Percentiles rank a stretch among this genome's conserved stretches.
These are phyloP conservation scores for Terfezia claveryi DNA, from an alignment of 495 filamentous ascomycete species.

Conservation along the genomic window DNA sequence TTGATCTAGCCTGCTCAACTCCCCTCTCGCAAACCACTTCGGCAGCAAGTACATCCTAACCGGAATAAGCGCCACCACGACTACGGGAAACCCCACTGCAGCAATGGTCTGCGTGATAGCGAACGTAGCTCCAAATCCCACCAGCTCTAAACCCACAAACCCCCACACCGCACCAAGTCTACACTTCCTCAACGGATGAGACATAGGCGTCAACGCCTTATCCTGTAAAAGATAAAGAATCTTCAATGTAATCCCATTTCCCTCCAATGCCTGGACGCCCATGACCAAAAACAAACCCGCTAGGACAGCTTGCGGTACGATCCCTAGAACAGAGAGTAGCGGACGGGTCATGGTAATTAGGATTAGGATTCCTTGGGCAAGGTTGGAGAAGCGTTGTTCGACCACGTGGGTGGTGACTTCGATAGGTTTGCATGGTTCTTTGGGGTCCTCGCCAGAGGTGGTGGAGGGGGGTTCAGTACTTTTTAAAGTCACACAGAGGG, in stretches of 20 bases:
- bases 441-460: neutral
- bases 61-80: slow-evolving; percentile 67
- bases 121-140: slow-evolving; percentile 64
- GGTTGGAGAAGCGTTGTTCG: slow-evolving; percentile 75
- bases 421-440: too few species aligned
- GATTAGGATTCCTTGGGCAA: slow-evolving; percentile 61
- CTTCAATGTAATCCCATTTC: slow-evolving; percentile 67
- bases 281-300: slow-evolving; percentile 90
- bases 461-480: neutral
- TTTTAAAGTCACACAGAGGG: slow-evolving; percentile 43
- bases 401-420: slow-evolving; percentile 31
- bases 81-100: slow-evolving; percentile 78
- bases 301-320: slow-evolving; percentile 73
- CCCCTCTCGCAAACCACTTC: slow-evolving; percentile 39
- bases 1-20: slow-evolving; percentile 50
- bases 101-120: slow-evolving; percentile 92
- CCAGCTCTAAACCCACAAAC: slow-evolving; percentile 54
- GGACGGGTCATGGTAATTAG: slow-evolving; percentile 78
- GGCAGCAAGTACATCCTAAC: slow-evolving; percentile 53
- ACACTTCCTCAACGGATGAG: slow-evolving; percentile 43
- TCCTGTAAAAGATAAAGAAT: slow-evolving; percentile 56
- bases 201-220: slow-evolving; percentile 34
- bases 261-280: slow-evolving; percentile 57
- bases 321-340: slow-evolving; percentile 55
- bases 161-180: slow-evolving; percentile 42